These are phyloP conservation scores for Hyphopichia homilentoma DNA, from an alignment of 805 yeast genomes.

Conservation along the genomic window DNA sequence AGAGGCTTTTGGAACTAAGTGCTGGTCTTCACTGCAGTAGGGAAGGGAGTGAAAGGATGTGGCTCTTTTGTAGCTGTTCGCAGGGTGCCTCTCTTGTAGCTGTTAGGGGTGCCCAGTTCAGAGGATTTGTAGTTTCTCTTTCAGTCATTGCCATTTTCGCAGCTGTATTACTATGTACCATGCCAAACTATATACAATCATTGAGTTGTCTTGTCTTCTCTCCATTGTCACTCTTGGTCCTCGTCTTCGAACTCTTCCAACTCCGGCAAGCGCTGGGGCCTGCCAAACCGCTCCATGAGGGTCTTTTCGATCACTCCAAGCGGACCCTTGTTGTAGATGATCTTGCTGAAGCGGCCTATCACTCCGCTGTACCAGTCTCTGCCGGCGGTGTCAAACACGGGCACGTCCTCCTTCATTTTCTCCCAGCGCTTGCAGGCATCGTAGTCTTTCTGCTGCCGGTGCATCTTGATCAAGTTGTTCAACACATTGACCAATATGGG, in stretches of 20 bases:
- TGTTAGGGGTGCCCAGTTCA: too few relatives aligned
- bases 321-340: conserved; percentile 39
- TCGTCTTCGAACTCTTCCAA: conserved; percentile 41
- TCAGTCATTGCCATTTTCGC: too few relatives aligned
- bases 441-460: conserved; percentile 19
- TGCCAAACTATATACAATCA: too few relatives aligned
- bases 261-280: conserved; percentile 28
- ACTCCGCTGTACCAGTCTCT: conserved; percentile 31
- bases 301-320: conserved; percentile 40
- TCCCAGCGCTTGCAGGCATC: conserved; percentile 24
- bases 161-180: too few relatives aligned
- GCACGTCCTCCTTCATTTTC: conserved; percentile 19
- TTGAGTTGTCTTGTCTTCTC: too few relatives aligned
- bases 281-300: conserved; percentile 35
- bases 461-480: conserved; percentile 30
- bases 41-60: too few relatives aligned
- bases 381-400: conserved; percentile 21
- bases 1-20: too few relatives aligned
- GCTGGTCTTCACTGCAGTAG: too few relatives aligned
- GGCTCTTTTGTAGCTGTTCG: too few relatives aligned
- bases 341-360: conserved; percentile 30
- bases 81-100: too few relatives aligned
- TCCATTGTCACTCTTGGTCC: conserved; percentile 34
- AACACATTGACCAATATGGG: conserved; percentile 28
- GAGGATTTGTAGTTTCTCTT: too few relatives aligned